Evolutionary conservation across 495 filamentous ascomycete species (phyloP).

Genomic region (Xanthoparmelia taractica): DNA sequence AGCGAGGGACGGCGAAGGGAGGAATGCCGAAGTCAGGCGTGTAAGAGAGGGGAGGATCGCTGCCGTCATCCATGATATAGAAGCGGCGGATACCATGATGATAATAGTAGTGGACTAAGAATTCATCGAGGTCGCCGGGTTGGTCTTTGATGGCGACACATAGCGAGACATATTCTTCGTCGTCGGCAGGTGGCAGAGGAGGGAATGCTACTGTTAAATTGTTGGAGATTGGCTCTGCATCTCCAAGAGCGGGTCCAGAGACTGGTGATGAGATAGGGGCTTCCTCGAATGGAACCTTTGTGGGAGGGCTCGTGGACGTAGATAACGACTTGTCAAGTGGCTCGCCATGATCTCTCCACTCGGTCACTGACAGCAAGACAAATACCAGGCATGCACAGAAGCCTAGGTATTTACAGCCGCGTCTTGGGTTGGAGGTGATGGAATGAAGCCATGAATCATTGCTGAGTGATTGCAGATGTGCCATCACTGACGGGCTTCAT

Average conservation of each 20-base stretch:
- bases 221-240: neutral
- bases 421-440: neutral
- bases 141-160: conserved; percentile 26
- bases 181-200: conserved; percentile 15
- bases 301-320: neutral
- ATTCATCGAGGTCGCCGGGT: conserved; percentile 23
- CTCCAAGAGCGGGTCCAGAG: neutral
- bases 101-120: conserved; percentile 27
- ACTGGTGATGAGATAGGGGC: neutral
- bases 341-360: neutral
- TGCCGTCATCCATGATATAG: conserved; percentile 30
- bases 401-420: neutral
- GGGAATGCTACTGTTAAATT: conserved; percentile 1
- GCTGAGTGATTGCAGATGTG: neutral
- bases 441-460: neutral
- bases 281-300: neutral
- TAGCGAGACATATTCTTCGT: conserved; percentile 25
- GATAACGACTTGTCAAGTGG: neutral
- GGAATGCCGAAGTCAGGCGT: conserved; percentile 18
- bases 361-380: neutral
- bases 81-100: conserved; percentile 28
- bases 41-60: conserved; percentile 21
- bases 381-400: neutral
- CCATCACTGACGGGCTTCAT: neutral
- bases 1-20: conserved; percentile 10